These are phyloP conservation scores for Chamaenerion angustifolium DNA, from an alignment of 345 rosid species.

Conservation along the genomic window DNA sequence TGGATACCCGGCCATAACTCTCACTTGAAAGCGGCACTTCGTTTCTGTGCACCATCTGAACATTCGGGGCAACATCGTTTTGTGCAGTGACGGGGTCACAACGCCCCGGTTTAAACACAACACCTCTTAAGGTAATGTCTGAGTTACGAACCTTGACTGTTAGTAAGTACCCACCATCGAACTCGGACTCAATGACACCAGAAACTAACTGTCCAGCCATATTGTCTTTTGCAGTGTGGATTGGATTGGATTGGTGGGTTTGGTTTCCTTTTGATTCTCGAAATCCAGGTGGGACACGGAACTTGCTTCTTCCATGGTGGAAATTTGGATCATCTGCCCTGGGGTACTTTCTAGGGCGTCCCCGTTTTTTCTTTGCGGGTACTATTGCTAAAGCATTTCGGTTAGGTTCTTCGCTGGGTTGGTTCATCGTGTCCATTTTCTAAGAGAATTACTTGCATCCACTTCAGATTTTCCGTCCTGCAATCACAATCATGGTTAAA, in stretches of 20 bases:
- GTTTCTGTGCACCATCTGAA: slow-evolving; percentile 60
- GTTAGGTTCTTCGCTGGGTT: no score
- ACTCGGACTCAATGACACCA: slow-evolving; percentile 69
- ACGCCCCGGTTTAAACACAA: slow-evolving; percentile 75
- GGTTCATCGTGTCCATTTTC: no score
- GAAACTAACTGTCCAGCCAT: slow-evolving; percentile 63
- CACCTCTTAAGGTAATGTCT: slow-evolving; percentile 61
- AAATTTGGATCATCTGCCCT: no score
- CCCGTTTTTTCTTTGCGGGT: no score
- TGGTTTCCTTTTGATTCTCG: slow-evolving; percentile 19
- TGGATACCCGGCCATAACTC: slow-evolving; percentile 17
- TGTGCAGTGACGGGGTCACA: slow-evolving; percentile 53
- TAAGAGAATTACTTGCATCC: no score
- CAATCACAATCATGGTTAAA: no score
- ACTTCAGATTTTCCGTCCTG: no score
- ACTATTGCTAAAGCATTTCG: no score
- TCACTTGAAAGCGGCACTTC: slow-evolving; percentile 31
- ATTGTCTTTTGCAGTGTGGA: slow-evolving; percentile 15
- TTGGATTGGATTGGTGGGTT: slow-evolving; percentile 18
- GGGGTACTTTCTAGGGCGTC: no score
- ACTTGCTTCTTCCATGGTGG: slow-evolving; percentile 13
- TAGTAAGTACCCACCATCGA: slow-evolving; percentile 90
- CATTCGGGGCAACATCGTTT: slow-evolving; percentile 74
- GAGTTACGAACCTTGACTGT: slow-evolving; percentile 59
- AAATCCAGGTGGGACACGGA: slow-evolving; percentile 21